These are phyloP conservation scores for Kernera saxatilis DNA, from an alignment of 345 rosid genomes.

Conservation along the genomic window DNA sequence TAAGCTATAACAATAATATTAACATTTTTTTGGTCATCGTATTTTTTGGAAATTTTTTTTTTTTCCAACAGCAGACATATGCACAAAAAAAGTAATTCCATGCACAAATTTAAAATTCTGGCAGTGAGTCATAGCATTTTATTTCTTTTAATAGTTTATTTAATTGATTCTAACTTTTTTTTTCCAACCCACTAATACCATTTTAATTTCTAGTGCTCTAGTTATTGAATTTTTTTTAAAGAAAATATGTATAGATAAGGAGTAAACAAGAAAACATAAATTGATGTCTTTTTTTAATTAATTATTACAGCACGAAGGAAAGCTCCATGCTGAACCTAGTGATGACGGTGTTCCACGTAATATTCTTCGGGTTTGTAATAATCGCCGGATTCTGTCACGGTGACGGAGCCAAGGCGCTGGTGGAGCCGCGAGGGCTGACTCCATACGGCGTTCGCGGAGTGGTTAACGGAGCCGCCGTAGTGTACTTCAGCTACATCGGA, in stretches of 20 bases:
- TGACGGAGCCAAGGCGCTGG: constrained; percentile 44
- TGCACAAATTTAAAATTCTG: neutral
- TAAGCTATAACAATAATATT: neutral
- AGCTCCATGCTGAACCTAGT: constrained; percentile 74
- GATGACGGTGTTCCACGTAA: constrained; percentile 79
- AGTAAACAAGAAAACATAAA: neutral
- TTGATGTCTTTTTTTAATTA: neutral
- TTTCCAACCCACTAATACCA: neutral
- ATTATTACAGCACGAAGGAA: constrained; percentile 61
- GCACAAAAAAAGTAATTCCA: neutral
- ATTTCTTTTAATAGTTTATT: neutral
- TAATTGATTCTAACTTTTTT: neutral
- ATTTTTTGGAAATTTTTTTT: neutral
- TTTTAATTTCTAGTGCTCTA: neutral
- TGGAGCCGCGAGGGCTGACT: constrained; percentile 71
- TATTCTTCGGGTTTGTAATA: constrained; percentile 79
- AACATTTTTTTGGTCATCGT: neutral
- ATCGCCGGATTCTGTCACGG: constrained; percentile 63
- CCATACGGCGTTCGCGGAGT: constrained; percentile 80
- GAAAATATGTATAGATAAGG: neutral
- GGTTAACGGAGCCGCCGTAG: constrained; percentile 76
- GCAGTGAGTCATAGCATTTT: neutral
- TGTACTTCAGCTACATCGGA: constrained; percentile 89
- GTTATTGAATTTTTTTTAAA: neutral
- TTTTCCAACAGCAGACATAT: neutral